Evolutionary conservation across 2,329 filamentous ascomycete species (phyloP), one percentile per base, ranked within the genome.

Genomic region (Ploettnerulaceae sp.): DNA sequence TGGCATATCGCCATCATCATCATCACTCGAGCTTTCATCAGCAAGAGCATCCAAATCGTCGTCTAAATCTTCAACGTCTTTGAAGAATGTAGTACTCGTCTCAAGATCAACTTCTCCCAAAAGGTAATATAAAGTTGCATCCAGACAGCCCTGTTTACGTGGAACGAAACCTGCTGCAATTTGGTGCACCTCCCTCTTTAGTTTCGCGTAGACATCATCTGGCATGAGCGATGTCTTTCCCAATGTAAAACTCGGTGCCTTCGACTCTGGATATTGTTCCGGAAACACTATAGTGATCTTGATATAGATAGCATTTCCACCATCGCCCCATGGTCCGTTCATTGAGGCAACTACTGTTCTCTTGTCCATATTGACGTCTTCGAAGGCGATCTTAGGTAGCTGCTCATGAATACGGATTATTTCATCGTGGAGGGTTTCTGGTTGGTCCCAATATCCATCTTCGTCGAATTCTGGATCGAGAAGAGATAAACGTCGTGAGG

Each of bases 1-100:
- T 21, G 61, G 61, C 34, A 64, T 62, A 52, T 64, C 54, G 9
- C 67, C 68, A 37, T 90, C 87, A 54, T 90, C 86, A 50, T 88
- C 84, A 52, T 89, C 84, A 58, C 86, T 94, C 3, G 89, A 96
- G 55, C 87, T 91, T 54, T 93, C 88, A 47, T 86, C 85, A 22
- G 71, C 75, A 26, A 81, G 65, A 3, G 69, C 77, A 48, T 75
- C 76, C 5, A 77, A 60, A 58, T 65, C 61, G 44, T 78, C 79
- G 54, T 86, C 82, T 54, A 81, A 74, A 8, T 83, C 77, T 35
- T 71, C 67, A 37, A 67, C 65, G 64, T 71, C 46, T 52, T 79
- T 79, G 52, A 79, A 78, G 59, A 83, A 81, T 0, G 73, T 75
- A 5, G 77, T 78, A 57, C 79, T 82, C 33, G 69, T 71, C 38